Evolutionary conservation across 1,139 yeast genomes (phyloP).

Genomic region (Yamadazyma sp.): DNA sequence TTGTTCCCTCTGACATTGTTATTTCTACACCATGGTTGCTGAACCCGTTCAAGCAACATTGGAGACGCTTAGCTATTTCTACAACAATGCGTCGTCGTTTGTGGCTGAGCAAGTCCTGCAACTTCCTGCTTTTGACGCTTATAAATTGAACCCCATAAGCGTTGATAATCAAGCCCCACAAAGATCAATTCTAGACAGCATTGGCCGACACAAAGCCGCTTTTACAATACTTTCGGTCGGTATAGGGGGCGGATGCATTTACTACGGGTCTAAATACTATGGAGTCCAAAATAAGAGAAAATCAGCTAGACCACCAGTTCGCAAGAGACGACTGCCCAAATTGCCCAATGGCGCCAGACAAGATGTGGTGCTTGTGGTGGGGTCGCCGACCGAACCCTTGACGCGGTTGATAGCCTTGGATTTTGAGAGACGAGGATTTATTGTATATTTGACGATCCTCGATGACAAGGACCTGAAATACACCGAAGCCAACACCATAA

Average conservation of each 20-base stretch:
- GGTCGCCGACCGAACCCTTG: constrained; percentile 77
- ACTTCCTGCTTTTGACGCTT: constrained; percentile 9
- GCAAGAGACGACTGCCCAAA: constrained; percentile 56
- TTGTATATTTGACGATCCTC: constrained; percentile 71
- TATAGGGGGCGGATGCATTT: constrained; percentile 29
- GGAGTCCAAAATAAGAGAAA: not conserved
- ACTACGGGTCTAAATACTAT: constrained; percentile 2
- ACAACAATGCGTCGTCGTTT: constrained; percentile 24
- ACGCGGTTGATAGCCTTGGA: constrained; percentile 71
- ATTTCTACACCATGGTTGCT: constrained; percentile 35
- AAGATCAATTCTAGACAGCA: constrained; percentile 7
- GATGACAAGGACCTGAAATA: constrained; percentile 62
- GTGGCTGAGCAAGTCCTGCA: constrained; percentile 13
- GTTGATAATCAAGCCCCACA: not conserved
- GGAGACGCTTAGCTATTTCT: constrained; percentile 28
- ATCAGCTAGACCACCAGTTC: not conserved
- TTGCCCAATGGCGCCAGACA: constrained; percentile 69
- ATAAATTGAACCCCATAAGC: constrained; percentile 1
- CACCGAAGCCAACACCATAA: constrained; percentile 57
- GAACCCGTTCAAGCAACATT: constrained; percentile 47
- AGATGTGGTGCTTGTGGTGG: constrained; percentile 72
- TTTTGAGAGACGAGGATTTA: constrained; percentile 74
- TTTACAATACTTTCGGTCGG: constrained; percentile 28
- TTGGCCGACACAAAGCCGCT: constrained; percentile 16
- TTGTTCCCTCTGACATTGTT: not conserved